These are phyloP conservation scores for Flaveria ramosissima DNA, from an alignment of 129 eudicot genomes.

Conservation along the genomic window DNA sequence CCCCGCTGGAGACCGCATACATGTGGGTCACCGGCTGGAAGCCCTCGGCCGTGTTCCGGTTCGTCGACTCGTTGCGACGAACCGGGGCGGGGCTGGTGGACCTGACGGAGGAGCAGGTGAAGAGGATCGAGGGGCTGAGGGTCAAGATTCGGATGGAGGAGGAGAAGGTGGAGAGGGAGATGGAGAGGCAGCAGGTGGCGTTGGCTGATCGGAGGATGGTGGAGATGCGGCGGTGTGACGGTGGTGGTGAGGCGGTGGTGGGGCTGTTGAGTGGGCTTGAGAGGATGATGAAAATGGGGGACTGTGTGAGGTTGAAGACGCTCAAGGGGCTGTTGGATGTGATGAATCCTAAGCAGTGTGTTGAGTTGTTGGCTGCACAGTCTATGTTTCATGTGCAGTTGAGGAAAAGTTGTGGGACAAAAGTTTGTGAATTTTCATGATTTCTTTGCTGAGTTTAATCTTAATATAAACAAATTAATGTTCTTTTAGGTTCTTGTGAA, in stretches of 20 bases:
- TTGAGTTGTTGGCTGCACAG: constrained; percentile 65
- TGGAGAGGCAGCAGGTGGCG: constrained; percentile 79
- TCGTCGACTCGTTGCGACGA: constrained; percentile 42
- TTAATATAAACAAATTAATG: background rate
- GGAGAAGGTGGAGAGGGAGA: constrained; percentile 76
- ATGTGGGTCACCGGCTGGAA: constrained; percentile 94
- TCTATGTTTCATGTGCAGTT: constrained; percentile 52
- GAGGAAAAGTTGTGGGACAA: constrained; percentile 41
- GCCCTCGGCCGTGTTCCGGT: constrained; percentile 58
- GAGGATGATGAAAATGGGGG: constrained; percentile 79
- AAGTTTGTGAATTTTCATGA: constrained; percentile 7
- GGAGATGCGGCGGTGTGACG: constrained; percentile 41
- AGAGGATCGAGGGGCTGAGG: constrained; percentile 47
- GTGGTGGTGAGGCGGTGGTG: constrained; percentile 28
- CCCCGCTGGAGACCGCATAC: constrained; percentile 53
- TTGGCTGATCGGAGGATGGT: constrained; percentile 59
- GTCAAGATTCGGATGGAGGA: constrained; percentile 60
- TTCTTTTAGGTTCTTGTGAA: too few relatives aligned
- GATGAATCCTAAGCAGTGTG: constrained; percentile 60
- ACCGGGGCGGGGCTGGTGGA: constrained; percentile 34
- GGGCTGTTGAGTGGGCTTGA: constrained; percentile 51
- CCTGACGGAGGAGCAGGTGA: constrained; percentile 55
- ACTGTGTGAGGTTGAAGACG: constrained; percentile 71
- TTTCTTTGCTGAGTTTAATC: too few relatives aligned
- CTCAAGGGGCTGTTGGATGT: constrained; percentile 69